phyloP scores from a whole-genome alignment of 176 grass and related monocot species.

The Panicum miliaceum region DNA sequence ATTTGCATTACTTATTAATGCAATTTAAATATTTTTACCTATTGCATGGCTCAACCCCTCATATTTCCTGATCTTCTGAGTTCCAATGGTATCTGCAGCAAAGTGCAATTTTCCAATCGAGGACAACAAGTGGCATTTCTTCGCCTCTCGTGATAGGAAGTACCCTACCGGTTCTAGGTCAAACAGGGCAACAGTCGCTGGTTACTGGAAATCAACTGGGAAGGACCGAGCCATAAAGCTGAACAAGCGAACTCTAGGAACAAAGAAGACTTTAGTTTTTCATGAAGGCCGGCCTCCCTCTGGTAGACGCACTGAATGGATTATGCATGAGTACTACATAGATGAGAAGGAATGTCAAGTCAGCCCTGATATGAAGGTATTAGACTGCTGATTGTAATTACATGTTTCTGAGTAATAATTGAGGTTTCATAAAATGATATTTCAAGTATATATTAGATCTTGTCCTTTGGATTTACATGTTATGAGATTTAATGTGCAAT shows the following conservation, averaged over 20 bases:
- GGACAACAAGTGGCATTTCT: conserved; percentile 98
- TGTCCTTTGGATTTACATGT: conserved; percentile 7
- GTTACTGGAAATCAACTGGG: conserved; percentile 98
- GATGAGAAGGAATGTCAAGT: conserved; percentile 66
- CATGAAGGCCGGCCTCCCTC: conserved; percentile 82
- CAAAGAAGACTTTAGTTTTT: conserved; percentile 97
- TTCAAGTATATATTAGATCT: neutral
- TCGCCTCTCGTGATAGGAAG: conserved; percentile 71
- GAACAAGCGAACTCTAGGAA: conserved; percentile 65
- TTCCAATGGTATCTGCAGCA: conserved; percentile 47
- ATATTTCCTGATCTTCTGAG: conserved; percentile 32
- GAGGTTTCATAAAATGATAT: conserved; percentile 18
- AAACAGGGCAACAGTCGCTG: conserved; percentile 78
- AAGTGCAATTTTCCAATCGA: conserved; percentile 62
- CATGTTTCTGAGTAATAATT: neutral
- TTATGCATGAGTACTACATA: conserved; percentile 97
- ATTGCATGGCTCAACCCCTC: conserved; percentile 2
- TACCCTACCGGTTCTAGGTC: conserved; percentile 79
- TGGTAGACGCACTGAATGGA: conserved; percentile 86
- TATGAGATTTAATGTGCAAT: conserved; percentile 16
- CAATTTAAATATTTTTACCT: neutral
- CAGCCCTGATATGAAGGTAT: conserved; percentile 75
- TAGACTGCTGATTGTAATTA: neutral
- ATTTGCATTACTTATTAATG: neutral
- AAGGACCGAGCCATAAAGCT: conserved; percentile 77